Evolutionary conservation across 2,329 filamentous ascomycete genomes (phyloP), one percentile per base, ranked within the genome.

Genomic region (Hymenoscyphus linearis): DNA sequence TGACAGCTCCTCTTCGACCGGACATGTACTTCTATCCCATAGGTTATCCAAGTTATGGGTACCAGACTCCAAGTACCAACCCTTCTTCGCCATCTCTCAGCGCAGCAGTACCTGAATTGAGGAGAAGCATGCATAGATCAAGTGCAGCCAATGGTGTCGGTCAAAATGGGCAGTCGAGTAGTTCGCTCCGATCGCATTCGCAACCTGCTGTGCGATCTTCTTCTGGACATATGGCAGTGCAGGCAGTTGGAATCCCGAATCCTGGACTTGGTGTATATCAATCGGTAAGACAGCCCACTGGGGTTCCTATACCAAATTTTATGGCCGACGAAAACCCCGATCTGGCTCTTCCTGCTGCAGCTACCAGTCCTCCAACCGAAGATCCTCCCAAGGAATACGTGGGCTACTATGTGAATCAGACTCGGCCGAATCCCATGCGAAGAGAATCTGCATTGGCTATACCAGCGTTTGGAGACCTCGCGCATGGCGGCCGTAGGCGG

Each of bases 181-280:
- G 84, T 66, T 77, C 83, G n/a, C 72, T 85, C 63, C 79, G 85
- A 65, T 88, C 85, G 27, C 85, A 88, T 70, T 87, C 85, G n/a
- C 85, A 87, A 70, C 85, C 85, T 26, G 84, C 85, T 2, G 80
- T 82, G 26, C 66, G 72, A 61, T 64, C 74, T 68, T 59, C 69
- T 62, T 36, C 72, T 74, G 61, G 71, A 66, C 70, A 61, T 60
- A 69, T 60, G 68, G 67, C 58, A 74, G 76, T 66, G 65, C 76
- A 47, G 67, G 76, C 25, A 75, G 75, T 55, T 55, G 76, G 75
- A 13, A 67, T 75, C 2, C 64, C 74, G 0, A 70, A 70, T 36
- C 72, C 75, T 59, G 36, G 79, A 77, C 60, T 70, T 52, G 69
- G 67, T 31, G 65, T 68, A 13, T 70, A 72, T 59, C 69, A 71